Evolutionary conservation across 805 yeast species (phyloP).

Genomic region (Schwanniomyces polymorphus): DNA sequence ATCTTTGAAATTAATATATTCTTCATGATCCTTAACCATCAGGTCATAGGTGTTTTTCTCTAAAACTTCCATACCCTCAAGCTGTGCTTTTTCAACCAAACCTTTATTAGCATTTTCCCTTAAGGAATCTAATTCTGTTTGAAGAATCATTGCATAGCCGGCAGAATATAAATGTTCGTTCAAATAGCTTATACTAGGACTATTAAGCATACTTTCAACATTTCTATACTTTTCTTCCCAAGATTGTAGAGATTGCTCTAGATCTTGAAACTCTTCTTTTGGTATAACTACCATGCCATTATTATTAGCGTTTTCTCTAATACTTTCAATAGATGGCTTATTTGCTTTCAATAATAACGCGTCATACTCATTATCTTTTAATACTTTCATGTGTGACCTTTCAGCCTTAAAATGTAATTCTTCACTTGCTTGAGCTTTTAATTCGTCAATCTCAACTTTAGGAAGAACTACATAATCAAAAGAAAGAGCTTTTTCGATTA

Average conservation of each 20-base stretch:
- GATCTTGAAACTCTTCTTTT: slow-evolving; percentile 18
- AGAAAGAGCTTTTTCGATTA: slow-evolving; percentile 7
- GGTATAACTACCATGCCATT: slow-evolving; percentile 29
- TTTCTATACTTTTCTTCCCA: background rate
- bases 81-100: slow-evolving; percentile 14
- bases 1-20: background rate
- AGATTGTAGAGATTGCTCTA: slow-evolving; percentile 8
- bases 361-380: slow-evolving; percentile 25
- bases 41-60: slow-evolving; percentile 10
- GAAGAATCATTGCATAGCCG: slow-evolving; percentile 9
- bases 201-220: background rate
- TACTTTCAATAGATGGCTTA: slow-evolving; percentile 26
- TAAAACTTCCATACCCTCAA: slow-evolving; percentile 13
- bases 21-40: background rate
- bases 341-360: slow-evolving; percentile 27
- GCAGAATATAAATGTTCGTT: background rate
- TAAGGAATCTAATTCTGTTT: slow-evolving; percentile 10
- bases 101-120: slow-evolving; percentile 11
- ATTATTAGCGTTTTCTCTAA: slow-evolving; percentile 21
- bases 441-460: background rate
- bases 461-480: slow-evolving; percentile 4
- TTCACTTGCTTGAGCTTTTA: slow-evolving; percentile 10
- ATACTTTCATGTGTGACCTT: slow-evolving; percentile 14
- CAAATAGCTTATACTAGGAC: background rate
- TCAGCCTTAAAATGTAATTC: slow-evolving; percentile 15